Evolutionary conservation across 2,329 filamentous ascomycete genomes (phyloP).

Genomic region (Diaporthe sp.): DNA sequence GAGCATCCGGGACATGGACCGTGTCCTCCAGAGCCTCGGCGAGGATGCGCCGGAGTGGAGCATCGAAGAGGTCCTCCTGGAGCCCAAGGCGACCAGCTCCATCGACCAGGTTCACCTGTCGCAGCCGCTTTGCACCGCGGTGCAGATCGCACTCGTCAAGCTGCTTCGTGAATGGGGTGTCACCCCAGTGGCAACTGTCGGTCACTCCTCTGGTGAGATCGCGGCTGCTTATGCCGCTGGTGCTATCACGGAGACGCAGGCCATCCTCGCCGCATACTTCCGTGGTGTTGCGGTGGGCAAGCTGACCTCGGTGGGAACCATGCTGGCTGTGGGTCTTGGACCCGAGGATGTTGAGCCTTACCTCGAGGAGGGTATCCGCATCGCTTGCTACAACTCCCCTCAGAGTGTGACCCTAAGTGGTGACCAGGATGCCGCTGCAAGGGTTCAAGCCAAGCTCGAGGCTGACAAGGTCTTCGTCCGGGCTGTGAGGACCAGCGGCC

Average conservation of each 20-base stretch:
- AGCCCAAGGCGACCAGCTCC: conserved; percentile 37
- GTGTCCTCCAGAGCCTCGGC: background rate
- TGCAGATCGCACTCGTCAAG: conserved; percentile 54
- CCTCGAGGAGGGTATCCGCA: background rate
- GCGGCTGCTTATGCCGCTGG: conserved; percentile 46
- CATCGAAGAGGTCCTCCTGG: conserved; percentile 46
- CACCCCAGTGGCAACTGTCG: conserved; percentile 40
- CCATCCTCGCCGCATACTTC: conserved; percentile 43
- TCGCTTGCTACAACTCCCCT: conserved; percentile 41
- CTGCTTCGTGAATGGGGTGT: conserved; percentile 45
- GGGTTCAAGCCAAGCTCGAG: conserved; percentile 44
- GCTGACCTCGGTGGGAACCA: conserved; percentile 6
- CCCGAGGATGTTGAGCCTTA: conserved; percentile 7
- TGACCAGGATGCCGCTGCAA: conserved; percentile 45
- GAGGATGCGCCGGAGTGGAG: conserved; percentile 47
- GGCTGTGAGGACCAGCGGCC: conserved; percentile 41
- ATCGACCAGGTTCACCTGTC: conserved; percentile 48
- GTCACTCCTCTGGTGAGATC: conserved; percentile 47
- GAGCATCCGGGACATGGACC: background rate
- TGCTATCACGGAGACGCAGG: conserved; percentile 36
- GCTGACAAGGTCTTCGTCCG: conserved; percentile 48
- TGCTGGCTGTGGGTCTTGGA: conserved; percentile 2
- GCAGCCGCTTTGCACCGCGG: conserved; percentile 45
- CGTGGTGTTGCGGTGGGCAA: conserved; percentile 28
- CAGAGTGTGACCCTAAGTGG: conserved; percentile 53